A percentile compares a stretch with the other conserved stretches of the same genome.
Conservation (phyloP, 768 basidiomycete species). For the Macrolepiota fuliginosa region DNA sequence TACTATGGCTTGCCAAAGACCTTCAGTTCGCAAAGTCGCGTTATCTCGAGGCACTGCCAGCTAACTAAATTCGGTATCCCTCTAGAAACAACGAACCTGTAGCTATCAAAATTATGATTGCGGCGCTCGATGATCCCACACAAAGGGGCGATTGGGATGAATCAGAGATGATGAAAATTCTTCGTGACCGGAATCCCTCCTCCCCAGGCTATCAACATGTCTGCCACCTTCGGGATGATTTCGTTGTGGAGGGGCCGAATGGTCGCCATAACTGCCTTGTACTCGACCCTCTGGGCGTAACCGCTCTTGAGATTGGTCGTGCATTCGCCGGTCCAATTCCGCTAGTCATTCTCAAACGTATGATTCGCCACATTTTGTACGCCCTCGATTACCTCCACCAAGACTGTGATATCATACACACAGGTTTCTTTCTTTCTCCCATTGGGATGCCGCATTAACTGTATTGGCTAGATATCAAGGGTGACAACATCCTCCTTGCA, state of each 20-base stretch:
- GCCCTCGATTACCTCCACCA: constrained; percentile 54
- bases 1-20: neutral
- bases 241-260: constrained; percentile 72
- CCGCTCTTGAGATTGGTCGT: constrained; percentile 56
- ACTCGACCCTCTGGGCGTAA: constrained; percentile 79
- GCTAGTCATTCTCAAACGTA: constrained; percentile 50
- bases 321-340: constrained; percentile 31
- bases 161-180: constrained; percentile 44
- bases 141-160: constrained; percentile 31
- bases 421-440: constrained; percentile 49
- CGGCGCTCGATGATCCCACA: constrained; percentile 28
- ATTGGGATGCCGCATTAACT: constrained; percentile 58
- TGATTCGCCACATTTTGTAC: constrained; percentile 51
- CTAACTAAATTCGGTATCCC: neutral
- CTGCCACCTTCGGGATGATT: constrained; percentile 76
- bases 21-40: neutral
- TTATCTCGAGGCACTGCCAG: neutral
- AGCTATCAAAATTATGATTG: constrained; percentile 53
- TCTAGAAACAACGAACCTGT: constrained; percentile 38
- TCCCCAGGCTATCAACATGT: constrained; percentile 65
- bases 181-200: constrained; percentile 39
- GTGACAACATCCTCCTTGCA: constrained; percentile 17
- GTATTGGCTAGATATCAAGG: constrained; percentile 24
- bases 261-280: constrained; percentile 84
- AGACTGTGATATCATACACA: constrained; percentile 63